Evolutionary conservation across 2,329 filamentous ascomycete species (phyloP).

Genomic region (Mycocentrospora acerina): DNA sequence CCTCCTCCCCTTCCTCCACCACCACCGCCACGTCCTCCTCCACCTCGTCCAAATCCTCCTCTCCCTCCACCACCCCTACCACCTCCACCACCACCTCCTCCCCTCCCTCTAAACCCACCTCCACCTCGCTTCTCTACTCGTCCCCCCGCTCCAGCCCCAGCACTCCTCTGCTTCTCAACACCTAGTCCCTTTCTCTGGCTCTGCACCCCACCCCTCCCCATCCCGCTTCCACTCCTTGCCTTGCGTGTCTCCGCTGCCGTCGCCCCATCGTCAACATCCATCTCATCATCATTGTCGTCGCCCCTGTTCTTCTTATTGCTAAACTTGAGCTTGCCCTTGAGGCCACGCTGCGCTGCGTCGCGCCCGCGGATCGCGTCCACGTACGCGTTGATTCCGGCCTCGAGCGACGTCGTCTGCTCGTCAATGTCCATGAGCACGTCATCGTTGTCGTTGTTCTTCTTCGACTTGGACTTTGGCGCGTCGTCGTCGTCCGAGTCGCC

Average conservation of each 20-base stretch:
- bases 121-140: neutral
- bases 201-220: conserved; percentile 28
- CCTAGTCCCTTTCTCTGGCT: conserved; percentile 41
- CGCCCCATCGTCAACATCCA: conserved; percentile 43
- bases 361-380: conserved; percentile 62
- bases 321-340: conserved; percentile 63
- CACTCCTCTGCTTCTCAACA: conserved; percentile 37
- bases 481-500: conserved; percentile 55
- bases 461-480: conserved; percentile 15
- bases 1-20: neutral
- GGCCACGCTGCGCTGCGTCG: conserved; percentile 59
- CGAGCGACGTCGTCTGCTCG: conserved; percentile 48
- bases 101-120: conserved; percentile 22
- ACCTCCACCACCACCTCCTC: conserved; percentile 8
- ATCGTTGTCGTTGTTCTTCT: conserved; percentile 41
- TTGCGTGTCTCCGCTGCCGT: conserved; percentile 37
- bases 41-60: conserved; percentile 8
- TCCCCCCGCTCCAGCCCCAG: neutral
- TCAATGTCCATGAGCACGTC: conserved; percentile 63
- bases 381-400: conserved; percentile 61
- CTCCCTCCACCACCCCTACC: conserved; percentile 1
- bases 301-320: conserved; percentile 51
- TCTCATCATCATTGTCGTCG: conserved; percentile 51
- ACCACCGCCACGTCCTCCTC: neutral
- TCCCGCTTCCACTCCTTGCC: conserved; percentile 36